These are phyloP conservation scores for Backusella sp. DNA, from an alignment of 192 early-diverging fungal genomes.

Conservation along the genomic window DNA sequence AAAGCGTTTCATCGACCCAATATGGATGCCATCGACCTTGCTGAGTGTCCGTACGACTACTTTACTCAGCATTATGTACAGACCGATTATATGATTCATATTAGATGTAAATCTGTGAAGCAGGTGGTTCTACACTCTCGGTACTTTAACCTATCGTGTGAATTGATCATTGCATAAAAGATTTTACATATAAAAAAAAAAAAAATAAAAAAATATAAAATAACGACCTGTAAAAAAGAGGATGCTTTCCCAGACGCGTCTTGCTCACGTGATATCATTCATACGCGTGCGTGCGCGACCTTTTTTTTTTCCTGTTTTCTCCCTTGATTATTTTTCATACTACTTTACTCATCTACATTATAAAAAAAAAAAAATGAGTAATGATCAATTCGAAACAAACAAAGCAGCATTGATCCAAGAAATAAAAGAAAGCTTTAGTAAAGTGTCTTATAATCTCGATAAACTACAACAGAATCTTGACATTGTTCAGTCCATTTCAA, in stretches of 20 bases:
- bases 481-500: slow-evolving; percentile 48
- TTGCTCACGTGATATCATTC: too few relatives aligned
- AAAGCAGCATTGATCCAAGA: slow-evolving; percentile 23
- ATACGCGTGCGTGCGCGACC: too few relatives aligned
- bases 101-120: not conserved
- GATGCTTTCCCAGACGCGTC: too few relatives aligned
- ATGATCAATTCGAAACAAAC: slow-evolving; percentile 21
- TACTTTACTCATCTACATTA: not conserved
- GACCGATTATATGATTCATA: not conserved
- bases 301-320: not conserved
- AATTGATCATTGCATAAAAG: not conserved
- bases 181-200: not conserved
- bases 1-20: not conserved
- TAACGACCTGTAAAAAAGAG: too few relatives aligned
- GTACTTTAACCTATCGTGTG: not conserved
- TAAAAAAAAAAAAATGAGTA: not conserved
- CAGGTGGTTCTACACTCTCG: not conserved
- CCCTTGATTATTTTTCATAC: too few relatives aligned
- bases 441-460: slow-evolving; percentile 45
- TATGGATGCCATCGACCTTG: not conserved
- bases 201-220: too few relatives aligned
- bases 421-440: slow-evolving; percentile 38
- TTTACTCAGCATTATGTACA: not conserved
- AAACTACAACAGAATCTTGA: slow-evolving; percentile 52
- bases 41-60: not conserved